Percentiles rank a stretch among this genome's conserved stretches.
Conservation (phyloP, 768 basidiomycete genomes). For the Kwoniella mangroviensis region DNA sequence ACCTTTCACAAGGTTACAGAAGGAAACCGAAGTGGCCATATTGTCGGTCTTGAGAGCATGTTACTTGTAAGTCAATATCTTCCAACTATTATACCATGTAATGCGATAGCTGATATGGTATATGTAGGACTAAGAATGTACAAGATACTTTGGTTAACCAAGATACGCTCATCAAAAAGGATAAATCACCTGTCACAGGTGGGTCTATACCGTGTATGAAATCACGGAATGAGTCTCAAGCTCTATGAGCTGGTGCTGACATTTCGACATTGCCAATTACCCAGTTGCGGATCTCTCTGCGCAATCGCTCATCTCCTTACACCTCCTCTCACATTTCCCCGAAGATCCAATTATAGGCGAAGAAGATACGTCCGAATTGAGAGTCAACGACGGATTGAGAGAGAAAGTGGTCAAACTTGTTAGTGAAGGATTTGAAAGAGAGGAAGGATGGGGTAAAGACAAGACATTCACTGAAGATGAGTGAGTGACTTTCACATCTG, state of each 20-base stretch:
- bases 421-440: constrained; percentile 71
- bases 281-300: constrained; percentile 91
- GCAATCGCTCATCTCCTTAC: constrained; percentile 85
- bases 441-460: constrained; percentile 59
- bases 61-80: constrained; percentile 60
- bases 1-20: constrained; percentile 61
- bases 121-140: constrained; percentile 69
- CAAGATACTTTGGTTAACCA: constrained; percentile 82
- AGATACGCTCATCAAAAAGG: constrained; percentile 85
- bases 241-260: background rate
- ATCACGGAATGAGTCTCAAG: background rate
- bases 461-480: constrained; percentile 41
- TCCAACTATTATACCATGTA: background rate
- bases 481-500: constrained; percentile 26
- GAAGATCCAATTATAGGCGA: constrained; percentile 89
- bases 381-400: constrained; percentile 63
- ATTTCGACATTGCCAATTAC: background rate
- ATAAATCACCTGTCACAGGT: constrained; percentile 92
- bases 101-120: background rate
- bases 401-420: constrained; percentile 78
- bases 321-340: constrained; percentile 78
- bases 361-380: constrained; percentile 84
- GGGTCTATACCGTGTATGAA: constrained; percentile 30
- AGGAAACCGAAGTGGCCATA: constrained; percentile 80
- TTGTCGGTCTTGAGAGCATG: constrained; percentile 87